Evolutionary conservation across 2,329 filamentous ascomycete species (phyloP).

Genomic region (Sporothrix curviconia): DNA sequence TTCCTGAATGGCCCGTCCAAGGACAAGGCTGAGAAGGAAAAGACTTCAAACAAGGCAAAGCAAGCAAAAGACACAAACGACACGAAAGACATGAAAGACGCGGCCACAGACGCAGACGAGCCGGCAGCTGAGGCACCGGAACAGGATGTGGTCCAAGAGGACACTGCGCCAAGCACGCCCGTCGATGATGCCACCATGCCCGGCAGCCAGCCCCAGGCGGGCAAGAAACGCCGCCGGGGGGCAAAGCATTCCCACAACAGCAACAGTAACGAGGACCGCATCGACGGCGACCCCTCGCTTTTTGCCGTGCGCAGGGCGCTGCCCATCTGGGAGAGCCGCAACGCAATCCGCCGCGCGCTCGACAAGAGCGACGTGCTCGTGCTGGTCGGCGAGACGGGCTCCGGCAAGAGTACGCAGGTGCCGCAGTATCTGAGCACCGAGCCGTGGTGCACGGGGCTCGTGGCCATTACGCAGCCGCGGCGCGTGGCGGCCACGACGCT

Average conservation of each 20-base stretch:
- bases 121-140: neutral
- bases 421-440: conserved; percentile 81
- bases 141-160: neutral
- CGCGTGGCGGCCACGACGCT: conserved; percentile 89
- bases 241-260: no score
- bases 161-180: neutral
- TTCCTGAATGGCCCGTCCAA: conserved; percentile 10
- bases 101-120: neutral
- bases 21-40: neutral
- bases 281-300: conserved; percentile 13
- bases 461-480: conserved; percentile 90
- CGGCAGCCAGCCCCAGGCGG: no score
- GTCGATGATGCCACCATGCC: no score
- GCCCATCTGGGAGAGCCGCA: conserved; percentile 71
- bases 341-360: conserved; percentile 57
- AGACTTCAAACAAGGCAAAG: neutral
- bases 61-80: neutral
- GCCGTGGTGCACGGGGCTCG: conserved; percentile 79
- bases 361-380: conserved; percentile 59
- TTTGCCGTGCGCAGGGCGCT: conserved; percentile 56
- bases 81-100: neutral
- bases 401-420: conserved; percentile 93
- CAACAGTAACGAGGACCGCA: neutral
- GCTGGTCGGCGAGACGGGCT: conserved; percentile 88
- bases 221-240: no score